Evolutionary conservation across 805 yeast species (phyloP), one percentile per base, ranked within the genome.

Genomic region (Wickerhamomyces tratensis): DNA sequence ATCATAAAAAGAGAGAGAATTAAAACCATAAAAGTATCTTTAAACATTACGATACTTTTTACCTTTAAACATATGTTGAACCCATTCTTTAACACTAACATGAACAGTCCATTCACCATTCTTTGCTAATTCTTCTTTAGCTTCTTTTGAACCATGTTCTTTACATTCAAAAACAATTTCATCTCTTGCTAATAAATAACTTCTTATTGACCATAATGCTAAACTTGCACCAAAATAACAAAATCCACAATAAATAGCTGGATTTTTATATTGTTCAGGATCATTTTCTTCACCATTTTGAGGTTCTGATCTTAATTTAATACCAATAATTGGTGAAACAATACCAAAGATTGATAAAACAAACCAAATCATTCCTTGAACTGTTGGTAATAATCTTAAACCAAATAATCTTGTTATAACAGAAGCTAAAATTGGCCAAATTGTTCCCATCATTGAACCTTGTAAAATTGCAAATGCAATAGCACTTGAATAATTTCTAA

Each of bases 311-410:
- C 75, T 76, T 39, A 79, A 61, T 10, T 69, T 58, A 14, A 77
- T 64, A 6, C 86, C 86, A 45, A 80, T 71, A 25, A 79, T 68
- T 1, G 86, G 86, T 1, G 85, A 70, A 2, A 67, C 71, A n/a
- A 75, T 56, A 2, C 77, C 76, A 31, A 74, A 62, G 0, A 61
- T 44, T 8, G 82, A 85, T 38, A 71, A 52, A 33, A 69, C 57
- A 12, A 68, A 50, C 84, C 83, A 79, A 5, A 72, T 48, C 73
- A 76, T 66, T 15, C 76, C 71, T 41, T 71, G 60, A 0, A 69
- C 58, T 14, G 74, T 70, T 38, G 72, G 72, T 52, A 78, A 57
- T 48, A 72, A 75, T 35, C 65, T 56, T 30, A 79, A 55, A 0
- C 86, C 86, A 14, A 72, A 72, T 26, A 78, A 60, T 40, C 77